A percentile compares a stretch with the other conserved stretches of the same genome.
Conservation (phyloP, 139 green algal species). For the Micractinium conductrix region DNA sequence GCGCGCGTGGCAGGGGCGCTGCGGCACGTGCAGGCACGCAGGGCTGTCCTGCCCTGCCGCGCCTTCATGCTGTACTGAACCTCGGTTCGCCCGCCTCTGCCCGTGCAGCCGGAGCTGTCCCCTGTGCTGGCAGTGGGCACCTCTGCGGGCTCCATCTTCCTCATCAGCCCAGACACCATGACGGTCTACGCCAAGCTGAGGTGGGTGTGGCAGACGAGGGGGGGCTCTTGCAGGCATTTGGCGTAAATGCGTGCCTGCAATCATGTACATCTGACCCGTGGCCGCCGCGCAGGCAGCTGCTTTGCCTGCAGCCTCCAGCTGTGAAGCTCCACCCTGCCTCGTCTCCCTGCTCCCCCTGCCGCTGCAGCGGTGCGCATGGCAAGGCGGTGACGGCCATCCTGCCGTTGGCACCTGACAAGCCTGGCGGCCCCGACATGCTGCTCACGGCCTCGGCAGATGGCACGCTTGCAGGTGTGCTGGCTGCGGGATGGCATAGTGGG, state of each 20-base stretch:
- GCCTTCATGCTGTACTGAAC: neutral
- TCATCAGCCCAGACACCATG: conserved; percentile 41
- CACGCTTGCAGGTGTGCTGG: conserved; percentile 38
- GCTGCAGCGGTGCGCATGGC: conserved; percentile 43
- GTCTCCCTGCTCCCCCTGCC: neutral
- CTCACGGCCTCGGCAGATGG: conserved; percentile 59
- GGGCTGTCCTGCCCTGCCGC: neutral
- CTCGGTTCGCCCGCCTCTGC: neutral
- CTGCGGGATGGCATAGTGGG: neutral
- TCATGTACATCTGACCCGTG: too few species aligned
- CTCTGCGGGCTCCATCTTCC: conserved; percentile 50
- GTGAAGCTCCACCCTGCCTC: too few species aligned
- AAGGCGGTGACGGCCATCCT: conserved; percentile 49
- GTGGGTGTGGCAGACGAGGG: too few species aligned
- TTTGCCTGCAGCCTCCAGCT: neutral
- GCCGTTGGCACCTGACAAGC: conserved; percentile 38
- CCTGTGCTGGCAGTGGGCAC: conserved; percentile 66
- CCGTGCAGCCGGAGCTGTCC: conserved; percentile 26
- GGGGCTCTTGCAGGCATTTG: too few species aligned
- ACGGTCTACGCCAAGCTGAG: conserved; percentile 59
- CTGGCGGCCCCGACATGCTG: conserved; percentile 52
- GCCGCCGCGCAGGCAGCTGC: too few species aligned
- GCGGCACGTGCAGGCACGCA: neutral
- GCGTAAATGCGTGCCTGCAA: too few species aligned
- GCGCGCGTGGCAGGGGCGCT: neutral